A percentile compares a stretch with the other conserved stretches of the same genome.
phyloP scores from a whole-genome alignment of 1,284 basidiomycete species.

The Phlebopus sp. region DNA sequence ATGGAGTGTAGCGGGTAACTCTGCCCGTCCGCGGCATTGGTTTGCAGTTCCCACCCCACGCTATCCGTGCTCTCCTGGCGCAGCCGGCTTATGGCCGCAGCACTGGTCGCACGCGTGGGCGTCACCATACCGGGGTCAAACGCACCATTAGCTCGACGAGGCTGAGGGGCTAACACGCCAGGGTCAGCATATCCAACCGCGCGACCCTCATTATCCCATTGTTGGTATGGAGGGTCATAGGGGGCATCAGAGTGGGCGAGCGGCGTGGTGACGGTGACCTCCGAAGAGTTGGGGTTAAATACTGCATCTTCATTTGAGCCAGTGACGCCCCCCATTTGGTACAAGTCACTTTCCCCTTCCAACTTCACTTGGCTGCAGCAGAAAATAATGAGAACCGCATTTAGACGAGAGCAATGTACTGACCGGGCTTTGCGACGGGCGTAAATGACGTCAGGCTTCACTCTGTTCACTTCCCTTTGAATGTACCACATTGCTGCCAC shows the following conservation, averaged over 20 bases:
- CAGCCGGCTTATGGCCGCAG: slow-evolving; percentile 1
- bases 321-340: slow-evolving; percentile 30
- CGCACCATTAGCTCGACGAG: slow-evolving; percentile 26
- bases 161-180: slow-evolving; percentile 38
- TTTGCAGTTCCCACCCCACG: slow-evolving; percentile 26
- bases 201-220: slow-evolving; percentile 36
- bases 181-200: slow-evolving; percentile 37
- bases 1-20: slow-evolving; percentile 23
- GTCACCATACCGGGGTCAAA: slow-evolving; percentile 11
- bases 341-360: slow-evolving; percentile 30
- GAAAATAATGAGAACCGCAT: slow-evolving; percentile 4
- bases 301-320: slow-evolving; percentile 28
- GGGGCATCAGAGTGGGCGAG: slow-evolving; percentile 24
- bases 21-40: slow-evolving; percentile 25
- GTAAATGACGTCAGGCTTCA: slow-evolving; percentile 73
- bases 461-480: slow-evolving; percentile 69
- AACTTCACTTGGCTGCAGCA: slow-evolving; percentile 47
- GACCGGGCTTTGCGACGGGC: slow-evolving; percentile 67
- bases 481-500: slow-evolving; percentile 83
- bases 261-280: slow-evolving; percentile 39
- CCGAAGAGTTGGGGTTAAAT: slow-evolving; percentile 39
- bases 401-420: slow-evolving; percentile 13
- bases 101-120: slow-evolving; percentile 16
- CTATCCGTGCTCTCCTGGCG: slow-evolving; percentile 29
- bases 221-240: slow-evolving; percentile 32